Evolutionary conservation across 306 rosid species (phyloP), one percentile per base, ranked within the genome.

Genomic region (Cyamopsis tetragonoloba): DNA sequence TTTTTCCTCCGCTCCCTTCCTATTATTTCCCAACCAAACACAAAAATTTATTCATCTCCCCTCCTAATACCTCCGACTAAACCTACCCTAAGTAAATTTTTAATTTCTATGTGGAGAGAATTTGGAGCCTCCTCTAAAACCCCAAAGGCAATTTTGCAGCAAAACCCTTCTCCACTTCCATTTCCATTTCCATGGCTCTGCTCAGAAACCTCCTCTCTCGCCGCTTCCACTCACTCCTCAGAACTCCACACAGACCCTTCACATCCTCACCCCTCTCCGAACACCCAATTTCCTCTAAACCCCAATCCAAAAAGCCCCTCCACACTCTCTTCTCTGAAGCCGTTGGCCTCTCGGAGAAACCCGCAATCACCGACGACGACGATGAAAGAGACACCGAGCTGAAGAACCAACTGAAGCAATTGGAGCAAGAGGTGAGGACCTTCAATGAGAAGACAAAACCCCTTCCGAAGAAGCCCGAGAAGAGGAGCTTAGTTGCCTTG

Each of bases 281-380:
- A 22, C 32, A 42, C 26, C 48, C 54, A 32, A 12, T 43, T 37
- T 64, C 44, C 63, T 12, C 78, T 24, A 62, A 44, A 19, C 32
- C 72, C 11, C 70, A 39, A 5, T 10, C 57, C 63, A 17, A 44
- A 12, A 83, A 65, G 62, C 78, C 88, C 3, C 66, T 84, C 59
- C 57, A 62, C 56, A 66, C 73, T 28, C 47, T 87, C 79, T 82
- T 82, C 85, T 10, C 20, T 39, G 81, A 74, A 69, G 83, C 83
- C 15, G 74, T 74, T 5, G 81, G 65, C 2, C 58, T 75, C 4
- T 57, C 54, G 11, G 66, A 74, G 3, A 66, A 61, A 32, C 59
- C 62, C 23, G 19, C 66, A 31, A 54, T 46, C 50, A 10, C 13
- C 27, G 2, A 42, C 34, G 6, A 13, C n/a, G 70, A 23, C 9